Base-by-base conservation (phyloP, 441 rosid species). In the Pelargonium myrrhifolium region DNA sequence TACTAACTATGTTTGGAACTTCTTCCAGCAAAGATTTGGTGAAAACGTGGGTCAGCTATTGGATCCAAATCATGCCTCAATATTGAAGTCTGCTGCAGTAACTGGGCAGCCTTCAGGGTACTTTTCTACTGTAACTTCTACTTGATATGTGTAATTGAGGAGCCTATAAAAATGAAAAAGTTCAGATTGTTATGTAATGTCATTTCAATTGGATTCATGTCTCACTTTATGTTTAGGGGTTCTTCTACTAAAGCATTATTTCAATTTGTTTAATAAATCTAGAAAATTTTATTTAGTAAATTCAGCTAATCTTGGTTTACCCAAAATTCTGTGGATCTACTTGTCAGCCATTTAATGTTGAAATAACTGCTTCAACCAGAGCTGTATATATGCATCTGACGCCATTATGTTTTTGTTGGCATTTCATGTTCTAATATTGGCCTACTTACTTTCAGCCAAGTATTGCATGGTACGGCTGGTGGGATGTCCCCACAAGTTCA, bases 41-140 rank as follows among this genome's bases (percentile, higher is more conserved):
- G 97, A 89, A 71, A 89, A 86, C 77, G 88, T 78, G 62, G 84
- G 90, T 77, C 91, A 87, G 71, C 82, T 89, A 68, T 75, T 90
- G 85, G 97, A 90, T 76, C 84, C 87, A 68, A 89, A 81, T 81
- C 89, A 86, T 72, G 84, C 90, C 73, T 87, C 89, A 15, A 78
- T 86, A 74, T 74, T 89, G 85, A 90, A 87, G 73, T 82, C 96
- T 69, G 83, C 83, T 37, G 86, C 84, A 26, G 80, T 84, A 66
- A 39, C 88, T 14, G 87, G 95, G 78, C 98, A 89, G 74, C 78
- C 93, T 70, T 79, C 96, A 68, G 97, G 96, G 99, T 93, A 69
- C 77, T 69, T 77, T 68, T 80, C 83, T 3, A 15, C 4, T 15
- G 20, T 63, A 26, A 28, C 45, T 28, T 63, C 9, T 14, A n/a